Conservation (phyloP, 768 basidiomycete genomes). For the Boletus vinaceobasis region DNA sequence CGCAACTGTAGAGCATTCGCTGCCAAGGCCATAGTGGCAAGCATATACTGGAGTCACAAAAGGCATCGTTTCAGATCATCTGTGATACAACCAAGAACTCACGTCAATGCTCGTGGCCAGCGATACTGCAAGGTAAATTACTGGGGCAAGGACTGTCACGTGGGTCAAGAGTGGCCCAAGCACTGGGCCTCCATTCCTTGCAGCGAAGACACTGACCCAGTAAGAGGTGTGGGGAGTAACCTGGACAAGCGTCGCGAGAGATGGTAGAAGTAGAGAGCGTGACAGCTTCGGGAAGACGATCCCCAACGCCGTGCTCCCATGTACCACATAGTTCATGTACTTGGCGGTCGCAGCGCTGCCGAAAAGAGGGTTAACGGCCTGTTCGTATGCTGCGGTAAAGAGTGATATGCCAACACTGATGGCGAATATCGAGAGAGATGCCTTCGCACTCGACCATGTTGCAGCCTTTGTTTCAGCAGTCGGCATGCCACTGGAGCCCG, state of each 20-base stretch:
- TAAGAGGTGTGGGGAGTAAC: conserved; percentile 62
- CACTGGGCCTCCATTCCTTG: conserved; percentile 48
- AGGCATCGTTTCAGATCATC: background rate
- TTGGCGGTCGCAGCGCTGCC: conserved; percentile 54
- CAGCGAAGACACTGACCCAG: conserved; percentile 59
- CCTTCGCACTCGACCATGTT: conserved; percentile 13
- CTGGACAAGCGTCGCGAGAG: conserved; percentile 41
- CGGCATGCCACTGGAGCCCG: conserved; percentile 1
- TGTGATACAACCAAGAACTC: conserved; percentile 16
- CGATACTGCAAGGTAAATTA: conserved; percentile 49
- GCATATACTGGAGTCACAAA: conserved; percentile 12
- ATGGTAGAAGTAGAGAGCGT: conserved; percentile 20
- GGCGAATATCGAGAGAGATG: conserved; percentile 25
- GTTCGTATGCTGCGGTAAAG: conserved; percentile 58
- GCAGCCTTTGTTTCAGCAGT: background rate
- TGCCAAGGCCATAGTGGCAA: conserved; percentile 25
- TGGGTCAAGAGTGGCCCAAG: conserved; percentile 62
- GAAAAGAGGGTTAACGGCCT: conserved; percentile 66
- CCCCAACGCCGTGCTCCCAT: conserved; percentile 35
- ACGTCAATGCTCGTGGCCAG: conserved; percentile 43
- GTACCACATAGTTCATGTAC: conserved; percentile 42
- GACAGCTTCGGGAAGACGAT: conserved; percentile 31
- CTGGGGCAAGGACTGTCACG: conserved; percentile 50
- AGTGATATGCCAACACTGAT: conserved; percentile 46
- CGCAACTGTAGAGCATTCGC: conserved; percentile 27